phyloP scores from a whole-genome alignment of 306 rosid genomes.

The Alnus rubra region DNA sequence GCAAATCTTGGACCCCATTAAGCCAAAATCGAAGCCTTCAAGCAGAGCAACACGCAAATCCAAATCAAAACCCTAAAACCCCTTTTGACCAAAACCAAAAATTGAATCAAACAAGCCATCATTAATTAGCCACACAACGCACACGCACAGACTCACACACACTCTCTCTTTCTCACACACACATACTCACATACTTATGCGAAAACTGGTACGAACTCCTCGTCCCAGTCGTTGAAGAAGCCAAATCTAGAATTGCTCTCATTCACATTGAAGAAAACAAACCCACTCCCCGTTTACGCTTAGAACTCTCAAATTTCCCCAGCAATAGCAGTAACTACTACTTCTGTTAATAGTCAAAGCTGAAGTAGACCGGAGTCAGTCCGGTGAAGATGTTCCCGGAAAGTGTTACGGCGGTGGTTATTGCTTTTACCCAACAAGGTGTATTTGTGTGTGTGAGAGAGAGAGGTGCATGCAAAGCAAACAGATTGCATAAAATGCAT shows the following conservation, averaged over 20 bases:
- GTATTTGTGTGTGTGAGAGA: constrained; percentile 26
- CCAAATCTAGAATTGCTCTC: constrained; percentile 28
- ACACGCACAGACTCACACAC: not conserved
- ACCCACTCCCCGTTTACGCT: constrained; percentile 10
- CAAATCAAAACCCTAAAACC: constrained; percentile 55
- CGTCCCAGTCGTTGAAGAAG: constrained; percentile 17
- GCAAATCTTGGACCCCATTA: constrained; percentile 76
- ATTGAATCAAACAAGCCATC: constrained; percentile 10
- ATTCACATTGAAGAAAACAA: constrained; percentile 16
- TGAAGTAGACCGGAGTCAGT: constrained; percentile 33
- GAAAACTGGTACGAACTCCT: constrained; percentile 13
- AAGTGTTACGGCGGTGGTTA: constrained; percentile 23
- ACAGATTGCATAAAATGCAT: constrained; percentile 89
- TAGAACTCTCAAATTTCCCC: constrained; percentile 18
- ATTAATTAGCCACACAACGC: not conserved
- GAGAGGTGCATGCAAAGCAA: constrained; percentile 83
- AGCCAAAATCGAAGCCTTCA: constrained; percentile 43
- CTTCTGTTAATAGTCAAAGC: not conserved
- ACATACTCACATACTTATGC: too few species aligned
- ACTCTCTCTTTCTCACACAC: too few species aligned
- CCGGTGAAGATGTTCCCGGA: constrained; percentile 14
- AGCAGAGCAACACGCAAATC: constrained; percentile 37
- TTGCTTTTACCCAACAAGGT: constrained; percentile 47
- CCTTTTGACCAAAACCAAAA: constrained; percentile 29
- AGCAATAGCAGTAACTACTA: not conserved